Evolutionary conservation across 805 yeast genomes (phyloP).

Genomic region (Sugiyamaella lignohabitans): DNA sequence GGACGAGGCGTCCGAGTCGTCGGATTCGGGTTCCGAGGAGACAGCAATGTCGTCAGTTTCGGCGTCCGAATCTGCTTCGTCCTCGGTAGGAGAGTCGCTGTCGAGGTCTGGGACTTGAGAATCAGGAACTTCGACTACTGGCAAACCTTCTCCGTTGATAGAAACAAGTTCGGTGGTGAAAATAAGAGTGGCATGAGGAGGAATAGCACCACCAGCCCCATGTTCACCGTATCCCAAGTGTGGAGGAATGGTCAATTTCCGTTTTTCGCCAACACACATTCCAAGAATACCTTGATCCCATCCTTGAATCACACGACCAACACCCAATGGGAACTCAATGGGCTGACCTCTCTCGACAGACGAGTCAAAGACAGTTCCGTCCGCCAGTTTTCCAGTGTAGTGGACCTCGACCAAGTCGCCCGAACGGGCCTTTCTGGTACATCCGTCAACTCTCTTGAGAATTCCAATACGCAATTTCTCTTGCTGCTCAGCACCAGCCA

Average conservation of each 20-base stretch:
- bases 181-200: conserved; percentile 66
- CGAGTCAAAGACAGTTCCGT: conserved; percentile 71
- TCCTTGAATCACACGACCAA: conserved; percentile 75
- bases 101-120: neutral
- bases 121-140: neutral
- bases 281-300: conserved; percentile 84
- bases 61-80: neutral
- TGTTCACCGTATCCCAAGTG: conserved; percentile 63
- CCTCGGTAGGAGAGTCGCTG: neutral
- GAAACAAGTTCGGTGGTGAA: conserved; percentile 61
- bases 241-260: conserved; percentile 75
- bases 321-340: conserved; percentile 64
- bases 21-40: too few relatives aligned
- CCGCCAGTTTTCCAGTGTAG: conserved; percentile 63
- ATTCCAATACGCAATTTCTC: conserved; percentile 36
- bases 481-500: conserved; percentile 18
- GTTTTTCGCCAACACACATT: conserved; percentile 85
- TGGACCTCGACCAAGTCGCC: conserved; percentile 75
- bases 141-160: conserved; percentile 35
- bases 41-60: neutral
- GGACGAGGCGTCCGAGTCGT: too few relatives aligned
- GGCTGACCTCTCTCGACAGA: conserved; percentile 62
- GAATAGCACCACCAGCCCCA: conserved; percentile 73
- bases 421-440: conserved; percentile 48
- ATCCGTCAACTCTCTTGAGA: conserved; percentile 45